Conservation (phyloP, 164 flowering plant species). For the Aristolochia fimbriata region DNA sequence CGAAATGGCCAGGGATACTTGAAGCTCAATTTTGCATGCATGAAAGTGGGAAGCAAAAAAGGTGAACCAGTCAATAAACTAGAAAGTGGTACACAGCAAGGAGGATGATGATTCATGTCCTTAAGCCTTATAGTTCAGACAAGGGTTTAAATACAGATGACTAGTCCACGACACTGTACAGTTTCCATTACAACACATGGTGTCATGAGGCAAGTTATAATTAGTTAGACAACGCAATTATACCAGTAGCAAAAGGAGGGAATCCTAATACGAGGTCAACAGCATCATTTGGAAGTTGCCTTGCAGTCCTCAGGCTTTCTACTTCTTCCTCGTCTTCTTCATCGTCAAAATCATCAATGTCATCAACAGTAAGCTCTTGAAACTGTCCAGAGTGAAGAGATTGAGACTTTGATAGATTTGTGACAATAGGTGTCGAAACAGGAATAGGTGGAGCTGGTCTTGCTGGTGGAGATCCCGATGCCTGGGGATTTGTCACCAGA, state of each 20-base stretch:
- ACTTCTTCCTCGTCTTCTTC: slow-evolving; percentile 65
- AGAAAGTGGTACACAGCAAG: no score
- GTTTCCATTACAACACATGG: no score
- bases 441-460: slow-evolving; percentile 74
- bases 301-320: slow-evolving; percentile 44
- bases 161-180: no score
- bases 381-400: slow-evolving; percentile 55
- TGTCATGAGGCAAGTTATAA: no score
- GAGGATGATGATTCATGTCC: no score
- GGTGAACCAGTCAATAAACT: no score
- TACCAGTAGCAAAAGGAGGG: slow-evolving; percentile 89
- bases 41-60: no score
- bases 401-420: slow-evolving; percentile 38
- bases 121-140: no score
- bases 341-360: slow-evolving; percentile 88
- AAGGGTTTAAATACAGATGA: no score
- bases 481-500: slow-evolving; percentile 62
- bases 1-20: no score
- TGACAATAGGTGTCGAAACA: slow-evolving; percentile 31
- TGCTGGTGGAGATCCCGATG: slow-evolving; percentile 86
- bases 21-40: no score
- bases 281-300: slow-evolving; percentile 65
- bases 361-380: slow-evolving; percentile 77
- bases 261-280: slow-evolving; percentile 54
- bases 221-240: neutral